Base-by-base conservation (phyloP, 345 rosid genomes). In the Trapa bicornis region DNA sequence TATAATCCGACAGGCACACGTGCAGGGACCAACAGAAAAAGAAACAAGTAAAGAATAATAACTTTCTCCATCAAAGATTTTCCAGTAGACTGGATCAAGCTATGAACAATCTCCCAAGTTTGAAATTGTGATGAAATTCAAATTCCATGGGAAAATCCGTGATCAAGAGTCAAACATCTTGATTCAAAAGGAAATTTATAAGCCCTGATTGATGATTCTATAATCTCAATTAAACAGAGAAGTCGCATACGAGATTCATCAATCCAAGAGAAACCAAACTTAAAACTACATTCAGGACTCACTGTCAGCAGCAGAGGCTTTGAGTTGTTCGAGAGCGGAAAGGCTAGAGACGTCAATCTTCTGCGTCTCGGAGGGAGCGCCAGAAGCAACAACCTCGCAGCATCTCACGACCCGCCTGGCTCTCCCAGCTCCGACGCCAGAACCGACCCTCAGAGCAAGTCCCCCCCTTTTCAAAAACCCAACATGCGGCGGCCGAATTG, bases 281-380 rank as follows among this genome's bases (percentile, higher is more conserved):
- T 22, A 22, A 22, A 22, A 22, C 0, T 22, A 22, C 29, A 22
- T 47, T 47, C 39, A 15, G 52, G 54, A 71, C 83, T 54, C 75
- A 87, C 89, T 70, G 68, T 85, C 89, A 67, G 83, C 75, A 35
- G 89, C 93, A 70, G 89, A 80, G 56, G 84, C 72, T 77, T 87
- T 87, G 75, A 87, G 89, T 65, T 76, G 93, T 66, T 85, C 86
- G 6, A 87, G 89, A 62, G 89, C 93, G 8, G 89, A 82, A 74
- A 74, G 43, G 68, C 74, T 74, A 71, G 88, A 74, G 22, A 75
- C 79, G 63, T 79, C 79, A 9, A 69, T 43, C 47, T 37, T 61
- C 56, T 15, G 53, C 9, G 29, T 22, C 29, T 22, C 29, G 29
- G 29, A 22, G 29, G 29, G 29, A 22, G 29, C 29, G 29, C 29